Percentiles rank a stretch among this genome's conserved stretches.
Conservation (phyloP, 75 land plant species). For the Selaginella tamariscina region DNA sequence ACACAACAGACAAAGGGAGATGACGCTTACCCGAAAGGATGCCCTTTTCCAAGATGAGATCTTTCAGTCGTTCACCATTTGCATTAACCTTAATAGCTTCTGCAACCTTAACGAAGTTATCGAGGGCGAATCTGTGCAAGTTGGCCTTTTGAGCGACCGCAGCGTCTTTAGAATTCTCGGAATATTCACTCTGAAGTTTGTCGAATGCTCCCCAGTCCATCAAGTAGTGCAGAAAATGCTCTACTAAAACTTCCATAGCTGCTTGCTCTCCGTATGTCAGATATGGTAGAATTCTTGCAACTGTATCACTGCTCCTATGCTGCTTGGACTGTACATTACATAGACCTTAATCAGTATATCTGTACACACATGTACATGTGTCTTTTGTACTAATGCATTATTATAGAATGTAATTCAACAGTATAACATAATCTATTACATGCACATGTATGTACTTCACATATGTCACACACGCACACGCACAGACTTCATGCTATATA, state of each 20-base stretch:
- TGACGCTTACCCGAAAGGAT: slow-evolving; percentile 37
- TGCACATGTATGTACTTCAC: too few species aligned
- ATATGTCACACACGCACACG: too few species aligned
- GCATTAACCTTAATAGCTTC: slow-evolving; percentile 86
- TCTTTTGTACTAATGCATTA: too few species aligned
- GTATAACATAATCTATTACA: too few species aligned
- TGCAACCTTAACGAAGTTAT: slow-evolving; percentile 87
- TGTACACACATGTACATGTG: too few species aligned
- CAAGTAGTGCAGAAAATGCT: slow-evolving; percentile 75
- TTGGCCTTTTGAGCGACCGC: slow-evolving; percentile 45
- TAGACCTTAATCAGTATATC: too few species aligned
- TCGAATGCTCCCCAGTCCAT: slow-evolving; percentile 77
- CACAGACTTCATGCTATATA: too few species aligned
- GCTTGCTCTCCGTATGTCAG: slow-evolving; percentile 93
- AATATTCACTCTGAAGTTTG: slow-evolving; percentile 38
- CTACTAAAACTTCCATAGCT: slow-evolving; percentile 92
- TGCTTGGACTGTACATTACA: slow-evolving; percentile 95
- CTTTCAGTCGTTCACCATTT: slow-evolving; percentile 85
- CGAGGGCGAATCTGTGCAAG: slow-evolving; percentile 63
- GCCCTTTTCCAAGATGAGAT: slow-evolving; percentile 74
- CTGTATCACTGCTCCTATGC: slow-evolving; percentile 97
- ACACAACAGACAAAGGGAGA: not conserved
- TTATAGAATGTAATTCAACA: too few species aligned
- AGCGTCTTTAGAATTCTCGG: slow-evolving; percentile 64
- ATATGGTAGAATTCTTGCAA: slow-evolving; percentile 91